A percentile compares a stretch with the other conserved stretches of the same genome.
phyloP scores from a whole-genome alignment of 148 eudicot species.

The Chenopodium berlandieri region DNA sequence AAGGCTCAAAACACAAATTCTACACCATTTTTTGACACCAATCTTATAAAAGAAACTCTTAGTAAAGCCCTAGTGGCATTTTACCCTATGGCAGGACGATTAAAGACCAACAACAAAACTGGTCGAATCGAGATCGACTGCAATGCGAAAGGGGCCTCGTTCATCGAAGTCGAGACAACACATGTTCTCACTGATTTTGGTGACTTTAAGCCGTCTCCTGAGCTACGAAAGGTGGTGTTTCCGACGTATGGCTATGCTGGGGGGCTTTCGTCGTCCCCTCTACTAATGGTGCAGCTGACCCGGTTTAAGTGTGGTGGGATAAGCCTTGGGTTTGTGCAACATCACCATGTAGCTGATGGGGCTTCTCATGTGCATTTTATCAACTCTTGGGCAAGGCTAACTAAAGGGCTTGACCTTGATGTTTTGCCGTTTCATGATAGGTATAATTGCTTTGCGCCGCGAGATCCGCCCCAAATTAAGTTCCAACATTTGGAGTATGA shows the following conservation, averaged over 20 bases:
- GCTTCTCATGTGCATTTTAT: slow-evolving; percentile 17
- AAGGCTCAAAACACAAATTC: background rate
- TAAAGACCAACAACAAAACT: slow-evolving; percentile 14
- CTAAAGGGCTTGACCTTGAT: slow-evolving; percentile 31
- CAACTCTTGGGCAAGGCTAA: slow-evolving; percentile 34
- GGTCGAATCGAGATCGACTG: slow-evolving; percentile 37
- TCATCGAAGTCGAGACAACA: slow-evolving; percentile 31
- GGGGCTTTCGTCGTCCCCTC: slow-evolving; percentile 36
- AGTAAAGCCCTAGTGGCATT: slow-evolving; percentile 32
- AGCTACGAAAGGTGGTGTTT: slow-evolving; percentile 31
- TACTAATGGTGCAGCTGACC: slow-evolving; percentile 46
- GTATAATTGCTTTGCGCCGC: slow-evolving; percentile 13
- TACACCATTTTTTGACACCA: slow-evolving; percentile 14
- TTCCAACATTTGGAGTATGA: slow-evolving; percentile 37
- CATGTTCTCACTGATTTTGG: slow-evolving; percentile 41
- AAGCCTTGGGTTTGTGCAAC: slow-evolving; percentile 21
- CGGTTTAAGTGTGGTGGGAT: slow-evolving; percentile 34
- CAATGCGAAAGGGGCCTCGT: slow-evolving; percentile 31
- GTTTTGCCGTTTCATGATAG: slow-evolving; percentile 27
- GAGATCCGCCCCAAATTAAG: slow-evolving; percentile 31
- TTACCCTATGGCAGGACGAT: slow-evolving; percentile 36
- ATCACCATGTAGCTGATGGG: slow-evolving; percentile 35
- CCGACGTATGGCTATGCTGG: slow-evolving; percentile 40
- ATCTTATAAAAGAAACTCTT: slow-evolving; percentile 24
- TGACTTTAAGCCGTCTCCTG: slow-evolving; percentile 47